Evolutionary conservation across 2,329 filamentous ascomycete species (phyloP).

Genomic region (Helicocarpus griseus): DNA sequence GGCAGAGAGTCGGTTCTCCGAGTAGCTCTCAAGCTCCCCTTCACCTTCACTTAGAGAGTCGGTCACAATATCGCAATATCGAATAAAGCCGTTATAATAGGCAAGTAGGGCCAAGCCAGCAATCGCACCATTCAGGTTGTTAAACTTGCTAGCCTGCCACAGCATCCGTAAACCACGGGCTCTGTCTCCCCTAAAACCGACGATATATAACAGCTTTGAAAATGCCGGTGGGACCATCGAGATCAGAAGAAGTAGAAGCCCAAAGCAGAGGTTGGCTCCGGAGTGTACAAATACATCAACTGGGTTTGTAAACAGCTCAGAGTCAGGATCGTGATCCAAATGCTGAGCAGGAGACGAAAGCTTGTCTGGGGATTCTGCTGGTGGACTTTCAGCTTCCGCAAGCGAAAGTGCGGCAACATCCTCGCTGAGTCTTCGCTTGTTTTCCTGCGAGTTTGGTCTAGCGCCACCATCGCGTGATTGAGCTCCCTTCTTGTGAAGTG

Average conservation of each 20-base stretch:
- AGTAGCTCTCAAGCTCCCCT: conserved; percentile 59
- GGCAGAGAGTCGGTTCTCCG: conserved; percentile 53
- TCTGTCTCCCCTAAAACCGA: conserved; percentile 85
- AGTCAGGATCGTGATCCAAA: conserved; percentile 42
- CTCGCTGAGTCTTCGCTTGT: neutral
- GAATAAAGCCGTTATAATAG: conserved; percentile 81
- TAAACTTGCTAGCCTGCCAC: conserved; percentile 78
- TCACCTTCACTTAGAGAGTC: conserved; percentile 34
- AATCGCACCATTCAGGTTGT: conserved; percentile 88
- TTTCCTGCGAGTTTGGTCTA: neutral
- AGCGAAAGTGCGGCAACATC: neutral
- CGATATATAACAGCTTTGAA: conserved; percentile 71
- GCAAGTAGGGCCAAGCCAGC: conserved; percentile 69
- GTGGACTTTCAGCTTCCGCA: neutral
- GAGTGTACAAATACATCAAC: conserved; percentile 85
- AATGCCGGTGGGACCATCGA: conserved; percentile 89
- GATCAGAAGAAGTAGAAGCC: conserved; percentile 74
- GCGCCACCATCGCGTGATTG: neutral
- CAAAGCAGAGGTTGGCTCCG: conserved; percentile 81
- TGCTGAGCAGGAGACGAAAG: neutral
- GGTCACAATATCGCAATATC: conserved; percentile 79
- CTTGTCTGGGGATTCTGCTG: neutral
- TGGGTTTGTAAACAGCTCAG: conserved; percentile 59
- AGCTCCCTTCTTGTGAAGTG: neutral
- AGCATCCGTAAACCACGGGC: conserved; percentile 73